A percentile compares a stretch with the other conserved stretches of the same genome.
Conservation (phyloP, 805 yeast species). For the Barnettozyma sp. region DNA sequence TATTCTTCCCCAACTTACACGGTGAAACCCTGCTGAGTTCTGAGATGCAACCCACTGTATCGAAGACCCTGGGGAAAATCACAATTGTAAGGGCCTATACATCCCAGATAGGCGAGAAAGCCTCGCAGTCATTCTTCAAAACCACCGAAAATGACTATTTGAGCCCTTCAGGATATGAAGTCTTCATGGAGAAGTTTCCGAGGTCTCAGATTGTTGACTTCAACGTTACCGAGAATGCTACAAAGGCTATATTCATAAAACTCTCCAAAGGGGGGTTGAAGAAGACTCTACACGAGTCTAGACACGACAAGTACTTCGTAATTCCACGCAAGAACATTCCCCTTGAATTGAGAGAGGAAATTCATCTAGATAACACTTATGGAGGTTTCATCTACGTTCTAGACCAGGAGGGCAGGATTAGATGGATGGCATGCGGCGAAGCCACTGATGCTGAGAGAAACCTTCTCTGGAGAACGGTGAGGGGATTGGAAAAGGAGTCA, state of each 20-base stretch:
- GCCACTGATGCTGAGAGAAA: slow-evolving; percentile 61
- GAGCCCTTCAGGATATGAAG: slow-evolving; percentile 33
- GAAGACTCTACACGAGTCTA: slow-evolving; percentile 37
- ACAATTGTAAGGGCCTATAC: slow-evolving; percentile 62
- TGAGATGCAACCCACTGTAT: slow-evolving; percentile 26
- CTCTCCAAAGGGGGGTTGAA: slow-evolving; percentile 41
- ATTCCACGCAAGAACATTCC: slow-evolving; percentile 55
- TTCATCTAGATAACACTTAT: slow-evolving; percentile 65
- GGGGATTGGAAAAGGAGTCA: slow-evolving; percentile 48
- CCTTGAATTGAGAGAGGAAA: slow-evolving; percentile 46
- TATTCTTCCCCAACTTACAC: slow-evolving; percentile 74
- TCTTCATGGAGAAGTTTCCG: slow-evolving; percentile 38
- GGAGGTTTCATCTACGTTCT: slow-evolving; percentile 80
- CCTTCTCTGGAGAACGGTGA: slow-evolving; percentile 59
- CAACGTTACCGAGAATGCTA: slow-evolving; percentile 63
- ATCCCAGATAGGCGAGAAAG: slow-evolving; percentile 62
- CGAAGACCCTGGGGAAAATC: slow-evolving; percentile 41
- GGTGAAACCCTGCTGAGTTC: slow-evolving; percentile 44
- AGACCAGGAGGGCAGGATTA: slow-evolving; percentile 63
- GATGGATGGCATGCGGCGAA: slow-evolving; percentile 91
- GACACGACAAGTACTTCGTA: slow-evolving; percentile 55
- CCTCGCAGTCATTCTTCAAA: slow-evolving; percentile 55
- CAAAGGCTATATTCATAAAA: slow-evolving; percentile 60
- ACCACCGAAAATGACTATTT: slow-evolving; percentile 37
- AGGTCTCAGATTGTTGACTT: slow-evolving; percentile 68